Conservation (phyloP, 1,284 basidiomycete species). For the Veloboletus limbatus region DNA sequence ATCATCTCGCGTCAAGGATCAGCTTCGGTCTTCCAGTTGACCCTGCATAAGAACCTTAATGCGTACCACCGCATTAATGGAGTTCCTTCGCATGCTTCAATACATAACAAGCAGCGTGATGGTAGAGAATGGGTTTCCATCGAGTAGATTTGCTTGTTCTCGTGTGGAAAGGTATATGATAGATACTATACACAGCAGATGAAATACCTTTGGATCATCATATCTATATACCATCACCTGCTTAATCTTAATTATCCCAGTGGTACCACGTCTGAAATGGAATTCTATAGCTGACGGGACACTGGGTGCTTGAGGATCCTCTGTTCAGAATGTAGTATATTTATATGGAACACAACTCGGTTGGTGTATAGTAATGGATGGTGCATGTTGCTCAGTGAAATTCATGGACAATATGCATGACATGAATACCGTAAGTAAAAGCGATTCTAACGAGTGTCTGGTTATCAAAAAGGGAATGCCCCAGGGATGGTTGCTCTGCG, state of each 20-base stretch:
- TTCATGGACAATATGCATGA: neutral
- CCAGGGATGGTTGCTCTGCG: constrained; percentile 28
- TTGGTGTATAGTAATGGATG: too few species aligned
- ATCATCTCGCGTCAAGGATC: constrained; percentile 81
- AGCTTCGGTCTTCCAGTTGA: constrained; percentile 92
- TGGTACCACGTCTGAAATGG: too few species aligned
- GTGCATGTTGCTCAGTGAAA: neutral
- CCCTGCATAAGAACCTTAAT: constrained; percentile 96
- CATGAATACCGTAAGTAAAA: constrained; percentile 5
- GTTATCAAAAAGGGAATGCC: constrained; percentile 26
- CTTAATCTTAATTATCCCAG: constrained; percentile 29
- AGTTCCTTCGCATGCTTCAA: constrained; percentile 71
- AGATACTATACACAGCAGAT: constrained; percentile 14
- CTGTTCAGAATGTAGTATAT: too few species aligned
- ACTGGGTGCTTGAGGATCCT: too few species aligned
- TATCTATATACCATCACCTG: constrained; percentile 27
- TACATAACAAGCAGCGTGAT: constrained; percentile 51
- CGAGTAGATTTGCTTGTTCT: constrained; percentile 14
- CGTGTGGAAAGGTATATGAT: neutral
- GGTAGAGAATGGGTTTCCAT: constrained; percentile 29
- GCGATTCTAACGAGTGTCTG: too few species aligned
- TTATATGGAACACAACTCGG: too few species aligned
- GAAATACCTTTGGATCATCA: constrained; percentile 4
- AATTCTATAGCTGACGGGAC: too few species aligned
- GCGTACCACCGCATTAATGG: constrained; percentile 87